Evolutionary conservation across 345 rosid genomes (phyloP).

Genomic region (Ceriops tagal): DNA sequence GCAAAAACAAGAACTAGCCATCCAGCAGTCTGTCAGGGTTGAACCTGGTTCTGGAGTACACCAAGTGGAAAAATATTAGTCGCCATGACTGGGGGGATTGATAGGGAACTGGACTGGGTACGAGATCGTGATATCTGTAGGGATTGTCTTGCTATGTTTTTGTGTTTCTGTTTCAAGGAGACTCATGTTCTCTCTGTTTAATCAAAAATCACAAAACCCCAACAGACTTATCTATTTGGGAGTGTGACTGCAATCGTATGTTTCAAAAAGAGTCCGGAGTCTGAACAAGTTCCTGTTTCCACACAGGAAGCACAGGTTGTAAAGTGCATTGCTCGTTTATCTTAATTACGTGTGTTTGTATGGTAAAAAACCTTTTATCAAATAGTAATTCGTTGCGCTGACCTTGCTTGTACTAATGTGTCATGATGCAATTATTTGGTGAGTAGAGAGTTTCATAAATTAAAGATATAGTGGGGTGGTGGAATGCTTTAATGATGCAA

Average conservation of each 20-base stretch:
- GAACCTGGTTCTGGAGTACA: slow-evolving; percentile 3
- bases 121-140: slow-evolving; percentile 27
- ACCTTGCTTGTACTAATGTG: neutral
- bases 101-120: slow-evolving; percentile 25
- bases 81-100: neutral
- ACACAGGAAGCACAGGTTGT: slow-evolving; percentile 33
- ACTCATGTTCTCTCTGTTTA: slow-evolving; percentile 20
- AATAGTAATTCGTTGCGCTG: slow-evolving; percentile 15
- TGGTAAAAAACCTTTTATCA: slow-evolving; percentile 14
- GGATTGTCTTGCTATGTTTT: slow-evolving; percentile 10
- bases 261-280: slow-evolving; percentile 2
- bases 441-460: too few relatives aligned
- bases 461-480: too few relatives aligned
- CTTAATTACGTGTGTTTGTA: slow-evolving; percentile 20
- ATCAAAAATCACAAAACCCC: slow-evolving; percentile 19
- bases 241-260: slow-evolving; percentile 13
- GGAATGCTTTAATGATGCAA: neutral
- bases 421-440: too few relatives aligned
- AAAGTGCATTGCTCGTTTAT: slow-evolving; percentile 36
- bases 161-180: slow-evolving; percentile 9
- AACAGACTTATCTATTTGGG: slow-evolving; percentile 22
- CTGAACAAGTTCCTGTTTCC: slow-evolving; percentile 25
- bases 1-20: slow-evolving; percentile 46
- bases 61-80: slow-evolving; percentile 2
- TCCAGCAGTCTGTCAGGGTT: slow-evolving; percentile 20